Evolutionary conservation across 441 rosid genomes (phyloP).

Genomic region (Adansonia gregorii): DNA sequence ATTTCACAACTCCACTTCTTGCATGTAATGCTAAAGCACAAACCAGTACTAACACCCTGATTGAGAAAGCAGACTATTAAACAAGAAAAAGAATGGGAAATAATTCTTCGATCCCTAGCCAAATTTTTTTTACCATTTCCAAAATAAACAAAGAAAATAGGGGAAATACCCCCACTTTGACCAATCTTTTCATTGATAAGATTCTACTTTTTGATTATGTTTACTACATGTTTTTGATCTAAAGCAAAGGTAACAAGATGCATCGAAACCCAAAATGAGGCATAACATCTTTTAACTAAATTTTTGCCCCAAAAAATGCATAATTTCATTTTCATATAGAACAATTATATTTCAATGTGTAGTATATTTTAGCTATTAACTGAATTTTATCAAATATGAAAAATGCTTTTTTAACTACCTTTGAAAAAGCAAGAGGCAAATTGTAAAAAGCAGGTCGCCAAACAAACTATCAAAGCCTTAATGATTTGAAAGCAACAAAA

Average conservation of each 20-base stretch:
- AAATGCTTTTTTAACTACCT: background rate
- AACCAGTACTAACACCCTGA: background rate
- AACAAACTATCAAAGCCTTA: background rate
- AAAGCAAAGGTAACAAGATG: background rate
- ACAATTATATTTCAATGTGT: background rate
- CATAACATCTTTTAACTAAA: background rate
- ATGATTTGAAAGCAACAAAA: slow-evolving; percentile 1
- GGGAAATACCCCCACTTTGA: background rate
- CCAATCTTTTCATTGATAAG: slow-evolving; percentile 3
- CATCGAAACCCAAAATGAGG: background rate
- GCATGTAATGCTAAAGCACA: background rate
- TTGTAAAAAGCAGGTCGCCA: background rate
- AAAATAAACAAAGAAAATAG: background rate
- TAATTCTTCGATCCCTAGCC: background rate
- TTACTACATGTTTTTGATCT: background rate
- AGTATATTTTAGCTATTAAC: background rate
- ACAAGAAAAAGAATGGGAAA: slow-evolving; percentile 5
- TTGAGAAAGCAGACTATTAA: background rate
- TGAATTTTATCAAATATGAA: background rate
- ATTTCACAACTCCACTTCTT: slow-evolving; percentile 2
- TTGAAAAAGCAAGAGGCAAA: background rate
- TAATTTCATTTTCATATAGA: background rate
- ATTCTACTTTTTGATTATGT: background rate
- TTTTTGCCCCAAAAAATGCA: background rate
- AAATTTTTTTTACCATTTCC: background rate